Base-by-base conservation (phyloP, 1,284 basidiomycete species). In the Golubevia sp. region DNA sequence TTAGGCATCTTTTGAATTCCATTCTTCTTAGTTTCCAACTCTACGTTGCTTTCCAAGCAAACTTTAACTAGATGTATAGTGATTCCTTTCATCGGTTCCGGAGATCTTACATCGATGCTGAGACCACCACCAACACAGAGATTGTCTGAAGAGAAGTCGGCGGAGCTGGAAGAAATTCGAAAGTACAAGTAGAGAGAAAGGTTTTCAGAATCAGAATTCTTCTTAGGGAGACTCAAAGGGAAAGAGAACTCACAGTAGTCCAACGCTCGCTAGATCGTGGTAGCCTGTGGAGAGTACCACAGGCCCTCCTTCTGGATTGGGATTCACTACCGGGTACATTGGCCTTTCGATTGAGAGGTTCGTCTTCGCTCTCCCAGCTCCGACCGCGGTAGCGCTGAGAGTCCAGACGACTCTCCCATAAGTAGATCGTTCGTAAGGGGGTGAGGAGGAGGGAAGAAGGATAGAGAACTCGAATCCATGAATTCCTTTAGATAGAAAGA, bases 181-280 rank as follows among this genome's bases (percentile, higher is more conserved):
- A n/a, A n/a, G n/a, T n/a, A n/a, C n/a, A n/a, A n/a, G n/a, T n/a
- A n/a, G n/a, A n/a, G n/a, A n/a, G n/a, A n/a, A n/a, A n/a, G n/a
- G n/a, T n/a, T n/a, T n/a, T n/a, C n/a, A 49, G 56, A 21, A 59
- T 49, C 15, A 27, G 13, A 2, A 48, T 53, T n/a, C 63, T 44
- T 56, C 26, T 18, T 49, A 30, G 44, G 44, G 30, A 58, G 49
- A 50, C 21, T 48, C 49, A 44, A 54, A 63, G 1, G 13, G 52
- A 50, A 56, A 11, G 6, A 63, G 20, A 23, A n/a, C n/a, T n/a
- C n/a, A n/a, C n/a, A 44, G 38, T 44, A 44, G 38, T 13, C 38
- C 38, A 13, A 44, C 38, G 38, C 34, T 38, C 5, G 11, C 18
- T 13, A 44, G 38, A 18, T 44, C 38, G 38, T 44, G 2, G 18